These are phyloP conservation scores for Colletotrichum sp. DNA, from an alignment of 2,329 filamentous ascomycete genomes.

Conservation along the genomic window DNA sequence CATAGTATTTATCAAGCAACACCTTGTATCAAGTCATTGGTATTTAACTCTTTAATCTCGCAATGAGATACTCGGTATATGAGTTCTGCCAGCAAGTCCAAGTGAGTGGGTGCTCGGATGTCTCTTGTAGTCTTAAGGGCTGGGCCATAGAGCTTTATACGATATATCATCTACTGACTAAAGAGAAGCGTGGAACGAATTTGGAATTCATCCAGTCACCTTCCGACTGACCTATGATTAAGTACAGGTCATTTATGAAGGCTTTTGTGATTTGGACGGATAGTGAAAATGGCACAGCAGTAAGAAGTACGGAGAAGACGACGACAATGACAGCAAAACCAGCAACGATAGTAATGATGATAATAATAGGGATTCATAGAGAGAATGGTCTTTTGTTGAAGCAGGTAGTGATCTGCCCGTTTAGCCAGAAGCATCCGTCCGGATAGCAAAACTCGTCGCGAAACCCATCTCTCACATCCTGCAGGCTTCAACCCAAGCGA, in stretches of 20 bases:
- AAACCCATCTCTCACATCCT: not conserved
- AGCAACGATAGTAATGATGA: too few relatives aligned
- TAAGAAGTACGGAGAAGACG: too few relatives aligned
- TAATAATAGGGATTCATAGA: too few relatives aligned
- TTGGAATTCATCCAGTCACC: not conserved
- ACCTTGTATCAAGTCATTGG: accelerated
- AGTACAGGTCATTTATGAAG: too few relatives aligned
- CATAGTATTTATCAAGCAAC: not conserved
- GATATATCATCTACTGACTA: not conserved
- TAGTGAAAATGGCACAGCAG: too few relatives aligned
- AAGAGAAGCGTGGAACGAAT: not conserved
- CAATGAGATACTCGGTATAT: not conserved
- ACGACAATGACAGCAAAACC: too few relatives aligned
- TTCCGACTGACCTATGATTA: too few relatives aligned
- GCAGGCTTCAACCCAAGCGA: not conserved
- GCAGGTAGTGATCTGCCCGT: too few relatives aligned
- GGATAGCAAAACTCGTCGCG: not conserved
- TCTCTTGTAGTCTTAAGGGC: not conserved
- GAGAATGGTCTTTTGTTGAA: too few relatives aligned
- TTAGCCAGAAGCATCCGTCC: too few relatives aligned
- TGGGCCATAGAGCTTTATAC: not conserved
- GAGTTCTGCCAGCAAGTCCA: not conserved
- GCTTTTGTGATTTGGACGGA: too few relatives aligned
- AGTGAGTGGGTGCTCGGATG: not conserved
- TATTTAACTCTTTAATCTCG: not conserved